Conservation (phyloP, 148 eudicot genomes). For the Vaccinium myrtillus region DNA sequence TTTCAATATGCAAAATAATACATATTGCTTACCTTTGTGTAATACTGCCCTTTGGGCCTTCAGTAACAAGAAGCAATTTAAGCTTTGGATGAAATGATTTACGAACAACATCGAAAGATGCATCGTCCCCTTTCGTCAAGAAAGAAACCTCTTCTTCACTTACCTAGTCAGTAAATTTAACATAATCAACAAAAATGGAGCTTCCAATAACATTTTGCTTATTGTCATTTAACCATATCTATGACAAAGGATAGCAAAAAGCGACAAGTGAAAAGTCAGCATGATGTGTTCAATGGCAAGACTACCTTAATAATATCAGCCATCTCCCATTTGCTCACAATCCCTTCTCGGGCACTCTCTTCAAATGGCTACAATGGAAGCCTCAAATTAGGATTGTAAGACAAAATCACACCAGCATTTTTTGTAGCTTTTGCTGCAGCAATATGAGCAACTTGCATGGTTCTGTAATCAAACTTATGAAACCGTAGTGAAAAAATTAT, state of each 20-base stretch:
- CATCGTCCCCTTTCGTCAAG: conserved; percentile 89
- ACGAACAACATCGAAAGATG: conserved; percentile 92
- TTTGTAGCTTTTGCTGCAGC: conserved; percentile 88
- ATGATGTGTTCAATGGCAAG: background rate
- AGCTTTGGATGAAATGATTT: conserved; percentile 85
- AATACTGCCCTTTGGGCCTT: conserved; percentile 87
- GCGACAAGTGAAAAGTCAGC: background rate
- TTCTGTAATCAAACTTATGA: conserved; percentile 92
- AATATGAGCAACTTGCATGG: conserved; percentile 91
- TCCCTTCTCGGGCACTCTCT: conserved; percentile 87
- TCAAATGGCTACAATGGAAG: conserved; percentile 95
- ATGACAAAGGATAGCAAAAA: background rate
- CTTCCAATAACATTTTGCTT: conserved; percentile 2
- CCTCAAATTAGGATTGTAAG: conserved; percentile 96
- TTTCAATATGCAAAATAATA: background rate
- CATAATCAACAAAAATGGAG: conserved; percentile 16
- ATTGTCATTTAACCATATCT: too few relatives aligned
- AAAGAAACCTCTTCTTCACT: conserved; percentile 93
- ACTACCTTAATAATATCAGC: conserved; percentile 95
- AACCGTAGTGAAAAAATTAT: conserved; percentile 89
- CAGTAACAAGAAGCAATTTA: conserved; percentile 70
- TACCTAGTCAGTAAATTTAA: conserved; percentile 41
- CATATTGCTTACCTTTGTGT: conserved; percentile 64
- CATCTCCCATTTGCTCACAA: conserved; percentile 87
- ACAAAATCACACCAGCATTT: conserved; percentile 86